These are phyloP conservation scores for Talaromyces ruber DNA, from an alignment of 495 filamentous ascomycete genomes.

Conservation along the genomic window DNA sequence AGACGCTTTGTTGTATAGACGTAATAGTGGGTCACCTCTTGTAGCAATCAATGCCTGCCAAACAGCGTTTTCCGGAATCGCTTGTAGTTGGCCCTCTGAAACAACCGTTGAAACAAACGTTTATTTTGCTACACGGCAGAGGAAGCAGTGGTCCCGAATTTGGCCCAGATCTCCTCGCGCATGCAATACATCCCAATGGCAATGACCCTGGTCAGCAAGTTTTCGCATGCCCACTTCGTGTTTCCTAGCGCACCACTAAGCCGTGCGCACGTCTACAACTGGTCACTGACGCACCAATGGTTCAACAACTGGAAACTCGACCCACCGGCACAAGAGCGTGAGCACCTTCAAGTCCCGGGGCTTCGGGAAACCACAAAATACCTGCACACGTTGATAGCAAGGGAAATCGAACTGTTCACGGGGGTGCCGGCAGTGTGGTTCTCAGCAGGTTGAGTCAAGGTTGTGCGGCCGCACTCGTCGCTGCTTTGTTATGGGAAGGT, in stretches of 20 bases:
- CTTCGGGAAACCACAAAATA: not conserved
- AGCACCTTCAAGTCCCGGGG: not conserved
- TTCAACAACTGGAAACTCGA: not conserved
- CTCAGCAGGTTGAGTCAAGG: constrained; percentile 49
- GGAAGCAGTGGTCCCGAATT: not conserved
- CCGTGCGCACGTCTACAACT: not conserved
- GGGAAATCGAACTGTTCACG: not conserved
- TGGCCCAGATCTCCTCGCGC: not conserved
- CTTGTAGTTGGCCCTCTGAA: not conserved
- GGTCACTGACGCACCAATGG: not conserved
- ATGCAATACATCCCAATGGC: not conserved
- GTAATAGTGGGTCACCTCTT: too few relatives aligned
- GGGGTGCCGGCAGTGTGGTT: constrained; percentile 27
- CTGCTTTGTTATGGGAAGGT: constrained; percentile 28
- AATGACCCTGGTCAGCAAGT: not conserved
- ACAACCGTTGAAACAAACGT: not conserved
- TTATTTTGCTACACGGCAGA: not conserved
- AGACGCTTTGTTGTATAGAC: too few relatives aligned
- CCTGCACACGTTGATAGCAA: not conserved
- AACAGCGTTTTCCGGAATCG: not conserved
- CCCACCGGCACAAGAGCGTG: not conserved
- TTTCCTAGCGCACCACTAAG: not conserved
- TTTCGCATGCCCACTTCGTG: not conserved
- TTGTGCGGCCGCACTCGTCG: constrained; percentile 38
- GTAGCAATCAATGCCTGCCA: not conserved